Evolutionary conservation across 2,329 filamentous ascomycete species (phyloP), one percentile per base, ranked within the genome.

Genomic region (Apiospora aurea): DNA sequence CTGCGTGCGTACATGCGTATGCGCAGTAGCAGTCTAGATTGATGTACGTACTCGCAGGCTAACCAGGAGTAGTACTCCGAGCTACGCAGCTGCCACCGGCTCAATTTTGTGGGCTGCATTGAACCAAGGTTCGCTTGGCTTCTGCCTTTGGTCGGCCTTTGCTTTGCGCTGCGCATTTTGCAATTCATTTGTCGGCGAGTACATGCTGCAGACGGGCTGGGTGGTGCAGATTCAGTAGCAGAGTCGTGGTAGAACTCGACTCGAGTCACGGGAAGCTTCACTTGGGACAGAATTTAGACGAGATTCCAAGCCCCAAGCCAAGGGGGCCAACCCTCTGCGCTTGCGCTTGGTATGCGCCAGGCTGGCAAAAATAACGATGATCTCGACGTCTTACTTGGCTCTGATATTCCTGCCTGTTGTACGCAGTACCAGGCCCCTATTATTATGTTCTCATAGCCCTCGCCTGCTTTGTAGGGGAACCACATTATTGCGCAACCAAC

Each of bases 401-500:
- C 34, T 64, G 57, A 64, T 64, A 64, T 64, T 64, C 18, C 34
- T 41, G 29, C 57, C 57, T n/a, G 21, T 34, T 64, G 38, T 24
- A 18, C 13, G 34, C 34, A 64, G 34, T 41, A 38, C 57, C 34
- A 10, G 34, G 57, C 34, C 34, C 57, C 57, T 64, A 38, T 13
- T 41, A n/a, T 41, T 64, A 64, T n/a, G 34, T 64, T 64, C 57
- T 64, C 57, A 64, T 64, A 64, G 57, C 57, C 57, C 57, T 64
- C 34, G 57, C 34, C 34, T 64, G 34, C 57, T 64, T 14, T 14
- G 57, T 41, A 41, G 57, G 34, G 57, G 57, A 41, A 64, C 57
- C 57, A 64, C 57, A 64, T 41, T 64, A 64, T 64, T 64, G 57
- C 57, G 57, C 57, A 64, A 64, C 57, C 57, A 64, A 64, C 57